Percentiles rank a stretch among this genome's conserved stretches.
Evolutionary conservation across 2,329 filamentous ascomycete genomes (phyloP).

Genomic region (Aspergillus floridensis): DNA sequence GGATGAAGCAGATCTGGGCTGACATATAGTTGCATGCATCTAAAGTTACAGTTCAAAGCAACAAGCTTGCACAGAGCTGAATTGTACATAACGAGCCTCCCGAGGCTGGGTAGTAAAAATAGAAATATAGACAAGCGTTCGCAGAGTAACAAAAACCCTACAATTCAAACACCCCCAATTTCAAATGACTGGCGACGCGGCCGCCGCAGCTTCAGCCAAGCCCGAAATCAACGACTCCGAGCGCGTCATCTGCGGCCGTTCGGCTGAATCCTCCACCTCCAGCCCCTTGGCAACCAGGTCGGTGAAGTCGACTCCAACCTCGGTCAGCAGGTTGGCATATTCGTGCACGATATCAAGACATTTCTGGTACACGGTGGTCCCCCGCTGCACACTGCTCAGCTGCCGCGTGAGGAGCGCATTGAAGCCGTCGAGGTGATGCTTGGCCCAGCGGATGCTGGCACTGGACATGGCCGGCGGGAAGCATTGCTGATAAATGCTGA

Average conservation of each 20-base stretch:
- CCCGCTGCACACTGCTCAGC: slow-evolving; percentile 77
- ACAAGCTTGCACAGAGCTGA: neutral
- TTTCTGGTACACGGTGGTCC: slow-evolving; percentile 72
- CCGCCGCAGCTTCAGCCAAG: slow-evolving; percentile 16
- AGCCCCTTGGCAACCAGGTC: slow-evolving; percentile 68
- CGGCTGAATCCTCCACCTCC: slow-evolving; percentile 25
- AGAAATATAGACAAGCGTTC: neutral
- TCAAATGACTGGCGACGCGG: neutral
- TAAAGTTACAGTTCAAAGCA: neutral
- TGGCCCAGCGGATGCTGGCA: slow-evolving; percentile 97
- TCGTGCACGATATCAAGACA: slow-evolving; percentile 79
- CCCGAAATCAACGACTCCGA: slow-evolving; percentile 24
- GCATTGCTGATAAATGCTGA: slow-evolving; percentile 80
- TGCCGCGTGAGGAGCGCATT: slow-evolving; percentile 79
- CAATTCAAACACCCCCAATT: neutral
- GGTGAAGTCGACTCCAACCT: slow-evolving; percentile 86
- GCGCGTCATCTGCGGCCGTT: slow-evolving; percentile 23
- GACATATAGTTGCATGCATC: neutral
- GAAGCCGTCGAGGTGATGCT: slow-evolving; percentile 87
- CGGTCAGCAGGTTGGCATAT: slow-evolving; percentile 74
- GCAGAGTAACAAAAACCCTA: neutral
- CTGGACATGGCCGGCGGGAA: slow-evolving; percentile 87
- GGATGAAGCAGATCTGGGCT: neutral
- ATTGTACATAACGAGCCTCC: neutral
- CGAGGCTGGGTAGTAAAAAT: neutral